Evolutionary conservation across 2,329 filamentous ascomycete species (phyloP).

Genomic region (Leptosphaerulina australis): DNA sequence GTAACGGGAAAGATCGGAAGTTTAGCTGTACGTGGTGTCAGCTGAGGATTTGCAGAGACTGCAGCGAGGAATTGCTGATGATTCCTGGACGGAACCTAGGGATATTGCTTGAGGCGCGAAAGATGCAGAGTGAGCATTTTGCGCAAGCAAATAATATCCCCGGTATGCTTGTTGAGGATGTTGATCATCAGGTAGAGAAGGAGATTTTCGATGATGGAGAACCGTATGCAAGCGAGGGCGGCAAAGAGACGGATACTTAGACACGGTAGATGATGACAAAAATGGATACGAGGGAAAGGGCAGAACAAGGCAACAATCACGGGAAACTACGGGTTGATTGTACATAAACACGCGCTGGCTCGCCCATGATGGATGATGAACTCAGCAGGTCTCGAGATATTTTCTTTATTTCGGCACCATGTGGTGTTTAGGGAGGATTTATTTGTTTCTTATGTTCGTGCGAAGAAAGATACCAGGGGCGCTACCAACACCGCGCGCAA

Average conservation of each 20-base stretch:
- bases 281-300: constrained; percentile 6
- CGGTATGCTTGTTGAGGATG: constrained; percentile 14
- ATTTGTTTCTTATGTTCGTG: constrained; percentile 3
- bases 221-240: not conserved
- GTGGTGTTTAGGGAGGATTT: not conserved
- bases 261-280: constrained; percentile 5
- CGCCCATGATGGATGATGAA: not conserved
- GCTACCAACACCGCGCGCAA: constrained; percentile 7
- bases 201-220: constrained; percentile 4
- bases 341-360: not conserved
- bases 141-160: no score
- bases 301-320: not conserved
- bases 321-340: not conserved
- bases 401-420: not conserved
- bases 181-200: constrained; percentile 6
- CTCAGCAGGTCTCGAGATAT: not conserved
- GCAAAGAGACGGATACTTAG: not conserved
- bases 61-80: constrained; percentile 33
- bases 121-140: no score
- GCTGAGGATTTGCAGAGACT: constrained; percentile 42
- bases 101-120: constrained; percentile 24
- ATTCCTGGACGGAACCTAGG: constrained; percentile 30
- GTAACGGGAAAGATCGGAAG: constrained; percentile 31
- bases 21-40: constrained; percentile 49
- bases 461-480: constrained; percentile 16